Evolutionary conservation across 1,284 basidiomycete genomes (phyloP).

Genomic region (Amylostereum chailletii): DNA sequence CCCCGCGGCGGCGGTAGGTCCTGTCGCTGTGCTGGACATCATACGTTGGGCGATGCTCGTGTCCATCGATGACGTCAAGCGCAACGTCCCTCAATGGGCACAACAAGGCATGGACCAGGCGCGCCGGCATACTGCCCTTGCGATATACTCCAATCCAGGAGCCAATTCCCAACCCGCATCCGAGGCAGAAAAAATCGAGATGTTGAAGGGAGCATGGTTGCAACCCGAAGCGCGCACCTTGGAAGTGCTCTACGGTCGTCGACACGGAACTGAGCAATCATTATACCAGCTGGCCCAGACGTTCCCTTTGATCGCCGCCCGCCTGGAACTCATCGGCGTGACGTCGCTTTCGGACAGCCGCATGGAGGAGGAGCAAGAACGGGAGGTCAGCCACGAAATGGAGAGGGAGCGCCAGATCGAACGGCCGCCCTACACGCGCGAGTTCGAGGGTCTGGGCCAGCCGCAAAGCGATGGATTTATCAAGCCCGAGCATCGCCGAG

Average conservation of each 20-base stretch:
- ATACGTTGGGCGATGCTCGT: constrained; percentile 37
- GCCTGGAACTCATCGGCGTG: constrained; percentile 22
- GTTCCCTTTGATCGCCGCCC: neutral
- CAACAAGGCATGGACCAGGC: constrained; percentile 37
- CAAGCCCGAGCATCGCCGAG: constrained; percentile 12
- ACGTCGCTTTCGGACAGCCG: constrained; percentile 8
- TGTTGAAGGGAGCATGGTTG: constrained; percentile 24
- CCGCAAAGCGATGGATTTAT: constrained; percentile 29
- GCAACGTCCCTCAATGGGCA: constrained; percentile 33
- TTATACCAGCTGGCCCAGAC: too few species aligned
- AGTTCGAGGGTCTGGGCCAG: neutral
- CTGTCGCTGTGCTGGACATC: constrained; percentile 24
- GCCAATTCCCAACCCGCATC: too few species aligned
- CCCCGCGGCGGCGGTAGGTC: neutral
- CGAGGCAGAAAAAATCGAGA: neutral
- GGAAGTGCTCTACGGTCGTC: constrained; percentile 12
- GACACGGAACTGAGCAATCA: neutral
- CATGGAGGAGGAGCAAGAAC: constrained; percentile 41
- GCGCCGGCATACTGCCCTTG: constrained; percentile 20
- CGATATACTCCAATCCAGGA: neutral
- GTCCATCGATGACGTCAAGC: constrained; percentile 34
- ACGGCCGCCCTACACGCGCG: constrained; percentile 20
- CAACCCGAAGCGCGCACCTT: constrained; percentile 30
- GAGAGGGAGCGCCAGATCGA: constrained; percentile 32
- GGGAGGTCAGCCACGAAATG: constrained; percentile 35